Percentiles rank a stretch among this genome's conserved stretches.
These are phyloP conservation scores for Trichoderma polysporum DNA, from an alignment of 2,329 filamentous ascomycete genomes.

Conservation along the genomic window DNA sequence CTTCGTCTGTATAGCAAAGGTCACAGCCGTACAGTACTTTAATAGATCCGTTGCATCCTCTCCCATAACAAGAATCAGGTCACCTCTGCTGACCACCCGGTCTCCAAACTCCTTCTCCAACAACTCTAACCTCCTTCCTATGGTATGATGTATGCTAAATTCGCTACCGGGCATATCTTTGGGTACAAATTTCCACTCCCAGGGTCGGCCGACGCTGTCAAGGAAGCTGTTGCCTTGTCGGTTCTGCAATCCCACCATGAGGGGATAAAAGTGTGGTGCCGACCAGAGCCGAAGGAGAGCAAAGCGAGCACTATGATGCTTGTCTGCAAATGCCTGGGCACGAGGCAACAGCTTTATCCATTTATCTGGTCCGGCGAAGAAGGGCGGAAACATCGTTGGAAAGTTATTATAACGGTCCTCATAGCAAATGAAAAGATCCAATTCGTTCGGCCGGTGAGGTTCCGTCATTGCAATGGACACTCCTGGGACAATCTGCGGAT, in stretches of 20 bases:
- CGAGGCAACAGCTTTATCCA: slow-evolving; percentile 28
- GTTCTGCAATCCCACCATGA: slow-evolving; percentile 28
- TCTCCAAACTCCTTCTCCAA: slow-evolving; percentile 24
- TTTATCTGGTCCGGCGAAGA: slow-evolving; percentile 22
- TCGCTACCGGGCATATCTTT: slow-evolving; percentile 33
- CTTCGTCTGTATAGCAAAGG: slow-evolving; percentile 32
- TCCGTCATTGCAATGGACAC: slow-evolving; percentile 27
- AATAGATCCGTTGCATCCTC: slow-evolving; percentile 26
- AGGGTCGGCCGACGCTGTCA: slow-evolving; percentile 28
- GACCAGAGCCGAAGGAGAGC: slow-evolving; percentile 32
- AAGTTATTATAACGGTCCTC: slow-evolving; percentile 27
- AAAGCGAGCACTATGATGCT: slow-evolving; percentile 27
- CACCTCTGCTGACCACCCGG: slow-evolving; percentile 26
- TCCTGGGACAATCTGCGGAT: slow-evolving; percentile 25
- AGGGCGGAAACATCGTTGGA: slow-evolving; percentile 15
- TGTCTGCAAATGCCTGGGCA: slow-evolving; percentile 22
- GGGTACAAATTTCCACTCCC: slow-evolving; percentile 32
- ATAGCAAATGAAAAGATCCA: slow-evolving; percentile 33
- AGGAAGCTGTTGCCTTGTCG: slow-evolving; percentile 28
- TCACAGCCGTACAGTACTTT: slow-evolving; percentile 27
- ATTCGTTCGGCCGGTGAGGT: slow-evolving; percentile 29
- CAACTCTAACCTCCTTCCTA: slow-evolving; percentile 22
- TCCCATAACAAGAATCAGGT: slow-evolving; percentile 32
- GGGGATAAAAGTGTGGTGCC: slow-evolving; percentile 32
- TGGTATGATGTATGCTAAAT: slow-evolving; percentile 25